Evolutionary conservation across 495 filamentous ascomycete species (phyloP), one percentile per base, ranked within the genome.

Genomic region (Xylaria nigripes): DNA sequence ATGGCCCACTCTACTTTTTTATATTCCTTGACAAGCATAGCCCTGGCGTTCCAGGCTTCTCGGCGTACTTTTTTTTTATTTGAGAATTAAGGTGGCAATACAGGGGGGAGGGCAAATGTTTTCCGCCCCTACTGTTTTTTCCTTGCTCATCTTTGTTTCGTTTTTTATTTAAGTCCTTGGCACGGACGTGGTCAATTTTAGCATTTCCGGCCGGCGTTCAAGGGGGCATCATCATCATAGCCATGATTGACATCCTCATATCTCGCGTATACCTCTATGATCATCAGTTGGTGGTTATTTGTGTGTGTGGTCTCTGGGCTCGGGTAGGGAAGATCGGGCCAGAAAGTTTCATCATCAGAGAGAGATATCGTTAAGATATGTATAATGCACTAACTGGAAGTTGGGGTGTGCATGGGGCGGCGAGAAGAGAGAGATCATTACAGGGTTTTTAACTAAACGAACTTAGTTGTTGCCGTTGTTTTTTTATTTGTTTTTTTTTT

Each of bases 41-140:
- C 56, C 55, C 56, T 56, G 63, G 55, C 60, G 55, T 63, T 49
- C 50, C 25, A 52, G 60, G 53, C 40, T 64, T 55, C 22, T 48
- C 42, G 36, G 36, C 36, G 36, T 18, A 40, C 36, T 18, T 40
- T 58, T 56, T 55, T 51, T 55, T 15, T 48, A 18, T 25, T 38
- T 22, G 24, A 48, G 29, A 52, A 40, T n/a, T 40, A 48, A 30
- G 27, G 24, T 36, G 25, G 25, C 27, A n/a, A n/a, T n/a, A n/a
- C n/a, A n/a, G 32, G 21, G 25, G 5, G 7, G 8, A 34, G 21
- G 27, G n/a, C 27, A 50, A 25, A 19, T 40, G 13, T 5, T 15
- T 36, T 12, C 32, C 32, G 6, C 27, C n/a, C n/a, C 2, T 12
- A 36, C 32, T 2, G 4, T 36, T 36, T 36, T 13, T 12, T 13